Evolutionary conservation across 768 basidiomycete genomes (phyloP), one percentile per base, ranked within the genome.

Genomic region (Calocera viscosa): DNA sequence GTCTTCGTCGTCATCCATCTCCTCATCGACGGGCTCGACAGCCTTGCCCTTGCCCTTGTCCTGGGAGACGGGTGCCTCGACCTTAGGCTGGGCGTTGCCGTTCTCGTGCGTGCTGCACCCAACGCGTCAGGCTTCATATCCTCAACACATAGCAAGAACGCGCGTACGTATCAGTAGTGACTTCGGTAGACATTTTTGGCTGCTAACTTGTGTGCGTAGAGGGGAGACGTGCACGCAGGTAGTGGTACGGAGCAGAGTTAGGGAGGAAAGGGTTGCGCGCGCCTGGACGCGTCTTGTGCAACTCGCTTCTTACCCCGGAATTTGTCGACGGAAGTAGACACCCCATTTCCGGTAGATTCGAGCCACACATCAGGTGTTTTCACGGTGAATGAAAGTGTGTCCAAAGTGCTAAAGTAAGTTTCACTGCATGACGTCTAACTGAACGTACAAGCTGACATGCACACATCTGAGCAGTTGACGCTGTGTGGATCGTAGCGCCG

Each of bases 11-110:
- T 60, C 53, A 16, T 60, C 53, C 53, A 60, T 60, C 2, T 60
- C 53, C 5, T 60, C 53, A 10, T 60, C 53, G 19, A 32, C 53
- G 30, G 53, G 53, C 26, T 26, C 53, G 26, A 22, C 10, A 19
- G 53, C 53, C 53, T 60, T 60, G 53, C 53, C 53, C 53, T 60
- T 60, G 53, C 53, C 53, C 53, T 60, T 60, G 53, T 60, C 53
- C 43, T 19, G 19, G 19, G 43, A 17, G 30, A 32, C 53, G 26
- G 53, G 26, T 5, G 53, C 30, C 14, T 60, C 53, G 30, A 60
- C 53, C 16, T 5, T 19, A 60, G 53, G 53, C 53, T 26, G 26
- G 53, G 53, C 53, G 30, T 60, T 60, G 53, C 53, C 53, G 30
- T 60, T 60, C 53, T 60, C 53, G 53, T 60, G 53, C 26, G 53